Evolutionary conservation across 352 stramenopile species (phyloP).

Genomic region (Hyaloperonospora arabidopsidis): DNA sequence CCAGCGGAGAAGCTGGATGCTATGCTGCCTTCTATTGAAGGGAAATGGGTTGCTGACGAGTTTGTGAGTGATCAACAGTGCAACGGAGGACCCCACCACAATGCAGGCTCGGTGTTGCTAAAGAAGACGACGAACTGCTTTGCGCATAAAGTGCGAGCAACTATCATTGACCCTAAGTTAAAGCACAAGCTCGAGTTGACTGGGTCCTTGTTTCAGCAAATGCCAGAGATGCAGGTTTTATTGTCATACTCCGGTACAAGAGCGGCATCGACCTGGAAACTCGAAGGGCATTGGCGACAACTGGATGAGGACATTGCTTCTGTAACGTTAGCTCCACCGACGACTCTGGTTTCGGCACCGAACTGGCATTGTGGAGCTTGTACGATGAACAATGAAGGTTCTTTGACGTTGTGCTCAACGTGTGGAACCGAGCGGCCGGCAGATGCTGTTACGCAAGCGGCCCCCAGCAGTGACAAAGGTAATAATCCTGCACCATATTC

Average conservation of each 20-base stretch:
- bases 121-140: conserved; percentile 48
- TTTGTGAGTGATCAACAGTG: conserved; percentile 54
- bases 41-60: conserved; percentile 76
- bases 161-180: conserved; percentile 31
- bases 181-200: conserved; percentile 52
- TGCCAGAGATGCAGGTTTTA: conserved; percentile 46
- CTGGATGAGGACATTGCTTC: conserved; percentile 32
- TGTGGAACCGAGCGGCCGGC: conserved; percentile 55
- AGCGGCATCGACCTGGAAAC: conserved; percentile 28
- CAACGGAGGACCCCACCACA: conserved; percentile 26
- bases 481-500: conserved; percentile 73
- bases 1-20: conserved; percentile 27
- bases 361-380: conserved; percentile 68
- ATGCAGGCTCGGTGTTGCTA: conserved; percentile 63
- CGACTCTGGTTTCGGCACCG: conserved; percentile 20
- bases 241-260: conserved; percentile 26
- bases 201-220: conserved; percentile 45
- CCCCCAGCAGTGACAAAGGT: conserved; percentile 30
- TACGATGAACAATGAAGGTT: conserved; percentile 68
- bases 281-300: conserved; percentile 78
- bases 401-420: conserved; percentile 53
- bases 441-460: conserved; percentile 27
- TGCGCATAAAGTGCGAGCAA: conserved; percentile 53
- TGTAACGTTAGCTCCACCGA: conserved; percentile 10
- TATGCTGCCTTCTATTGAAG: conserved; percentile 59